Percentiles rank a stretch among this genome's conserved stretches.
These are phyloP conservation scores for Plasmodium vivax DNA, from an alignment of 169 alveolate species.

Conservation along the genomic window DNA sequence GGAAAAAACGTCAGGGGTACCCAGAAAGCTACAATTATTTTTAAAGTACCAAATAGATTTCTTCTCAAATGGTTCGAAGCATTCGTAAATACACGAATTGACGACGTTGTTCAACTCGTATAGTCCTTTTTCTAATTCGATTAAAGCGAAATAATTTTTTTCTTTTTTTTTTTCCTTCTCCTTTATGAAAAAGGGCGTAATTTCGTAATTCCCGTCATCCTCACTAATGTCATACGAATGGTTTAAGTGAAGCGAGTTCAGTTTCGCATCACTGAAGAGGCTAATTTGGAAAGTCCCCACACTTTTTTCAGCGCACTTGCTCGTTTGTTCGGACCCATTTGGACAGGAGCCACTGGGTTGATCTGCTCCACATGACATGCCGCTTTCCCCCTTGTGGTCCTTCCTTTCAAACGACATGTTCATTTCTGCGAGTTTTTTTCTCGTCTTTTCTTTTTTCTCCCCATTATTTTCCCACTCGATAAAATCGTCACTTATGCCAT, in stretches of 20 bases:
- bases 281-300: slow-evolving; percentile 30
- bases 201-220: slow-evolving; percentile 56
- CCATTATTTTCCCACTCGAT: background rate
- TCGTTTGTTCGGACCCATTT: background rate
- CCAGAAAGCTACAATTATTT: slow-evolving; percentile 3
- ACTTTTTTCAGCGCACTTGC: background rate
- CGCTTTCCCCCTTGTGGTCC: background rate
- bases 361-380: background rate
- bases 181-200: slow-evolving; percentile 58
- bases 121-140: slow-evolving; percentile 65
- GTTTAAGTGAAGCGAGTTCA: slow-evolving; percentile 22
- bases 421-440: background rate
- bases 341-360: background rate
- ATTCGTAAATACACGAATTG: slow-evolving; percentile 64
- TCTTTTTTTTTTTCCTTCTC: slow-evolving; percentile 9
- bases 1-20: slow-evolving; percentile 30
- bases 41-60: slow-evolving; percentile 40
- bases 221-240: slow-evolving; percentile 19
- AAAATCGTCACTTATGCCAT: background rate
- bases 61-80: slow-evolving; percentile 52
- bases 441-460: background rate
- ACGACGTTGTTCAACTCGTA: slow-evolving; percentile 58
- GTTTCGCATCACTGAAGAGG: slow-evolving; percentile 13
- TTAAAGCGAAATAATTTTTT: slow-evolving; percentile 36
- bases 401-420: background rate